Evolutionary conservation across 768 basidiomycete species (phyloP), one percentile per base, ranked within the genome.

Genomic region (Dioszegia aurantiaca): DNA sequence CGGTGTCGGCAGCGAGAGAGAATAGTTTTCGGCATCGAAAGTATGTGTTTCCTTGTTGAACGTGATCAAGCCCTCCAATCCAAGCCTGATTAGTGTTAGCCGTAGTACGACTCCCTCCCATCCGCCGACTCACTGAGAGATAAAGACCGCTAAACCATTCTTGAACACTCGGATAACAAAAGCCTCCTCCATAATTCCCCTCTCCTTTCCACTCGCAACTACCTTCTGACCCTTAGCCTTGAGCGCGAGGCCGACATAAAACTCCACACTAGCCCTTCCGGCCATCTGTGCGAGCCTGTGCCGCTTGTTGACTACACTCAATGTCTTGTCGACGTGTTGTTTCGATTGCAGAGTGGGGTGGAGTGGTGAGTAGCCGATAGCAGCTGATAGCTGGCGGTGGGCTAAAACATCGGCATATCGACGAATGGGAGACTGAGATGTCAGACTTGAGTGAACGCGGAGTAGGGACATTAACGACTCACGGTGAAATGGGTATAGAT

Each of bases 241-340:
- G 61, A 98, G 78, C 3, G 93, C 91, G 16, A 99, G 79, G 0
- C 94, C 93, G 26, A 97, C 92, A 68, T 95, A 98, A 65, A 98
- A 99, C 77, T 99, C 94, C 30, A 97, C 87, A 72, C 90, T 94
- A 0, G 95, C 95, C 14, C 95, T 82, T 3, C 93, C 86, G 0
- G 95, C 95, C 88, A 93, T 94, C 72, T 99, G 95, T 0, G 95
- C 95, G 84, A 94, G 88, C 26, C 94, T 83, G 74, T 99, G 94
- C 17, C 93, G 83, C 41, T 86, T 83, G 69, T 98, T 99, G 51
- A 98, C 87, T 23, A 88, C 85, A 56, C 86, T 86, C 62, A 98
- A 77, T 6, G 88, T 83, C 19, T 86, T 84, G 72, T 98, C 95
- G 2, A 98, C 89, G 67, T 90, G 86, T 14, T 83, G 75, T 74